Evolutionary conservation across 106 monocot genomes (phyloP).

Genomic region (Posidonia australis): DNA sequence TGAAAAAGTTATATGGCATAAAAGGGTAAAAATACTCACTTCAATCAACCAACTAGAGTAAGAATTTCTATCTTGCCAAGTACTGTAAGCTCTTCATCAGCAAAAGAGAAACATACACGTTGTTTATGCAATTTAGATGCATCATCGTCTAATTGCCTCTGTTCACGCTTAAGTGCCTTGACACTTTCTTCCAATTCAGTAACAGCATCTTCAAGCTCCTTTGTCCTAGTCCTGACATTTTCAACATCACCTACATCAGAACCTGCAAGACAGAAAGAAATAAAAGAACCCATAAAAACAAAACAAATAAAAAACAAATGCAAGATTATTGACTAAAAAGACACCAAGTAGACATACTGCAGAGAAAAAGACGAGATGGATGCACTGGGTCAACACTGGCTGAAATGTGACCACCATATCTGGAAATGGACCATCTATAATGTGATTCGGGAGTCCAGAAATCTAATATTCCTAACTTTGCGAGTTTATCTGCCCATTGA

Average conservation of each 20-base stretch:
- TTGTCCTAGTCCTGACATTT: constrained; percentile 37
- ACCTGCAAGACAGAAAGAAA: constrained; percentile 24
- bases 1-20: constrained; percentile 1
- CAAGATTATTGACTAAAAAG: not conserved
- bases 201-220: constrained; percentile 49
- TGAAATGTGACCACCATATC: constrained; percentile 87
- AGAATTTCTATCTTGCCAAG: no score
- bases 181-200: constrained; percentile 38
- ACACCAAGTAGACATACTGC: constrained; percentile 37
- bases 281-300: no score
- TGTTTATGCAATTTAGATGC: constrained; percentile 57
- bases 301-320: not conserved
- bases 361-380: constrained; percentile 66
- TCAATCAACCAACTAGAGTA: no score
- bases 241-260: constrained; percentile 66
- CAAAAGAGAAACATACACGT: constrained; percentile 26
- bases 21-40: no score
- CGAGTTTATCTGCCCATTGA: constrained; percentile 60
- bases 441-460: constrained; percentile 97
- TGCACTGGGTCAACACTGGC: constrained; percentile 56
- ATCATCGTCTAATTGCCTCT: constrained; percentile 75
- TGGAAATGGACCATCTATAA: constrained; percentile 75
- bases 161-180: constrained; percentile 49
- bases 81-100: not conserved
- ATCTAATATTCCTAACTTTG: constrained; percentile 51